These are phyloP conservation scores for Rhodofomes roseus DNA, from an alignment of 1,284 basidiomycete genomes.

Conservation along the genomic window DNA sequence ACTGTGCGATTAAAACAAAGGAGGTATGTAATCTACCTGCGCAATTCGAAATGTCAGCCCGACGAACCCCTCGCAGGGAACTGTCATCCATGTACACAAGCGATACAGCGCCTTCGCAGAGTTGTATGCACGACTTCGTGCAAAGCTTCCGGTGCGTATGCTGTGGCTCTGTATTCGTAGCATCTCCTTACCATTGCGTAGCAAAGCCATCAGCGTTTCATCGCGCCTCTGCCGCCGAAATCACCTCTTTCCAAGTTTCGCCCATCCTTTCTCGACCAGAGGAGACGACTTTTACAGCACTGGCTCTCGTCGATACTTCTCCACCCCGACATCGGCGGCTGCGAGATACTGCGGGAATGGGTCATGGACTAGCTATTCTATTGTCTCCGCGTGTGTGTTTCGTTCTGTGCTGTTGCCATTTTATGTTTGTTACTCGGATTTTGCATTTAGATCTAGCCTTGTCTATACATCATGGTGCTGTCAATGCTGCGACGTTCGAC, in stretches of 20 bases:
- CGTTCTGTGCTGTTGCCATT: neutral
- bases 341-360: slow-evolving; percentile 59
- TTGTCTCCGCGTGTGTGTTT: neutral
- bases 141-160: slow-evolving; percentile 48
- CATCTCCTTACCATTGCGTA: neutral
- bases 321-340: slow-evolving; percentile 70
- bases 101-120: slow-evolving; percentile 69
- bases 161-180: neutral
- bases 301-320: slow-evolving; percentile 67
- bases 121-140: slow-evolving; percentile 47
- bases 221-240: slow-evolving; percentile 69
- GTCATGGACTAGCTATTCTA: slow-evolving; percentile 43
- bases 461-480: neutral
- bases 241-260: slow-evolving; percentile 64
- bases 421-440: neutral
- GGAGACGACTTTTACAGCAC: slow-evolving; percentile 59
- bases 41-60: neutral
- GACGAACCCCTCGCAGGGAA: slow-evolving; percentile 36
- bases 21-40: slow-evolving; percentile 33
- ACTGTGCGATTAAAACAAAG: slow-evolving; percentile 60
- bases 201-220: slow-evolving; percentile 43
- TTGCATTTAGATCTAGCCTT: neutral
- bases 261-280: slow-evolving; percentile 65
- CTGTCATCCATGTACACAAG: slow-evolving; percentile 63
- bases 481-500: neutral